phyloP scores from a whole-genome alignment of 2,329 filamentous ascomycete species.

The Colletotrichum horii region DNA sequence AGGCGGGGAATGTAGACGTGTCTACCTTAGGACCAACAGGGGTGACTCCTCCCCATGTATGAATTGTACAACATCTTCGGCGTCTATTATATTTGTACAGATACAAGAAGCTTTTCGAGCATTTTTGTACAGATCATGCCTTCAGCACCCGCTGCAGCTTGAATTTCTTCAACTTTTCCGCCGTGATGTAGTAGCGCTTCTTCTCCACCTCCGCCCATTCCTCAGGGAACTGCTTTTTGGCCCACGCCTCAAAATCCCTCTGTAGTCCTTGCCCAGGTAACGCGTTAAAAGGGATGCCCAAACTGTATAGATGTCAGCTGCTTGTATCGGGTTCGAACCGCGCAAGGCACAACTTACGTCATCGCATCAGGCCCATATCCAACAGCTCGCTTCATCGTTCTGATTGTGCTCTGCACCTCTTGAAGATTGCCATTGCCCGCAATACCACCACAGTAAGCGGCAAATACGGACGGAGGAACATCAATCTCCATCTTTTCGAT shows the following conservation, averaged over 20 bases:
- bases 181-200: conserved; percentile 50
- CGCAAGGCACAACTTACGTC: conserved; percentile 62
- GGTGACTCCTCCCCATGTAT: background rate
- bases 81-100: conserved; percentile 25
- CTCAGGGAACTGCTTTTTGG: conserved; percentile 68
- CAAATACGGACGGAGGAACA: conserved; percentile 75
- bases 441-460: conserved; percentile 77
- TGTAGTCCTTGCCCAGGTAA: conserved; percentile 71
- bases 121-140: conserved; percentile 46
- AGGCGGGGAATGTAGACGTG: background rate
- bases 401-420: conserved; percentile 69
- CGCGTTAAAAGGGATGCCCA: conserved; percentile 79
- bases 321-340: background rate
- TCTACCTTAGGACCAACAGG: background rate
- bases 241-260: conserved; percentile 76
- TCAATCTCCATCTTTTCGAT: conserved; percentile 79
- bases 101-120: conserved; percentile 18
- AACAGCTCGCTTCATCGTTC: conserved; percentile 69
- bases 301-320: conserved; percentile 45
- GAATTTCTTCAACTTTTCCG: conserved; percentile 52
- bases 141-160: conserved; percentile 53
- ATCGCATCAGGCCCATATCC: conserved; percentile 71
- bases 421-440: conserved; percentile 75
- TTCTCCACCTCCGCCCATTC: conserved; percentile 71
- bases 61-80: conserved; percentile 29